Evolutionary conservation across 345 rosid species (phyloP).

Genomic region (Psidium friedrichsthalianum): DNA sequence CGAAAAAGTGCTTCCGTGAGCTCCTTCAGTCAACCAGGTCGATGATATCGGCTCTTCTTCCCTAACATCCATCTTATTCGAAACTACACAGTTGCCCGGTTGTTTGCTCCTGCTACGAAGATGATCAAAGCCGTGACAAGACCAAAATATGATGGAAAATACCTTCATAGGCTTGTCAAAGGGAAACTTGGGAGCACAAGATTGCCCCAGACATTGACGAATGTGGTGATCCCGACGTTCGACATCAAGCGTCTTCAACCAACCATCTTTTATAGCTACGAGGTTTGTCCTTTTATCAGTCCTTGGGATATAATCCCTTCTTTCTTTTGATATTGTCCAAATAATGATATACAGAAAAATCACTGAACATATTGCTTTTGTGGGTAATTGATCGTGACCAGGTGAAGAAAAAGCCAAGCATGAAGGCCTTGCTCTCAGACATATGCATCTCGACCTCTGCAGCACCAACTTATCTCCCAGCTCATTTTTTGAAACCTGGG

Average conservation of each 20-base stretch:
- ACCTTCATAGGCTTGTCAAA: slow-evolving; percentile 16
- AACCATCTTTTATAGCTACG: slow-evolving; percentile 27
- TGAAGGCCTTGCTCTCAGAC: slow-evolving; percentile 11
- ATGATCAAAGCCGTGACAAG: slow-evolving; percentile 22
- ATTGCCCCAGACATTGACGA: slow-evolving; percentile 23
- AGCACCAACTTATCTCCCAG: slow-evolving; percentile 22
- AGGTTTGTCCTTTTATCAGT: slow-evolving; percentile 8
- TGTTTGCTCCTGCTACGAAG: slow-evolving; percentile 3
- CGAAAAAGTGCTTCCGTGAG: too few relatives aligned
- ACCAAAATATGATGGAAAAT: slow-evolving; percentile 41
- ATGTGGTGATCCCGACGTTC: slow-evolving; percentile 44
- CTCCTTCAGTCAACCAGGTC: too few relatives aligned
- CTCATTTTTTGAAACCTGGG: slow-evolving; percentile 12
- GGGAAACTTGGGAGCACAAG: slow-evolving; percentile 21
- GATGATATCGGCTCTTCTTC: neutral
- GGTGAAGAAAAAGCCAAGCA: slow-evolving; percentile 1
- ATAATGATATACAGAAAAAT: neutral
- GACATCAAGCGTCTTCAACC: slow-evolving; percentile 45
- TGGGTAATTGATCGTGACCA: neutral
- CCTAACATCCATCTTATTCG: neutral
- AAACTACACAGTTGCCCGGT: neutral
- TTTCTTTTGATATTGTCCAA: too few relatives aligned
- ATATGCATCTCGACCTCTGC: slow-evolving; percentile 14
- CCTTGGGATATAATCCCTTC: neutral
- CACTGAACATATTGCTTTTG: neutral